Percentiles rank a stretch among this genome's conserved stretches.
Conservation (phyloP, 1,284 basidiomycete species). For the Psilocybe mexicana region DNA sequence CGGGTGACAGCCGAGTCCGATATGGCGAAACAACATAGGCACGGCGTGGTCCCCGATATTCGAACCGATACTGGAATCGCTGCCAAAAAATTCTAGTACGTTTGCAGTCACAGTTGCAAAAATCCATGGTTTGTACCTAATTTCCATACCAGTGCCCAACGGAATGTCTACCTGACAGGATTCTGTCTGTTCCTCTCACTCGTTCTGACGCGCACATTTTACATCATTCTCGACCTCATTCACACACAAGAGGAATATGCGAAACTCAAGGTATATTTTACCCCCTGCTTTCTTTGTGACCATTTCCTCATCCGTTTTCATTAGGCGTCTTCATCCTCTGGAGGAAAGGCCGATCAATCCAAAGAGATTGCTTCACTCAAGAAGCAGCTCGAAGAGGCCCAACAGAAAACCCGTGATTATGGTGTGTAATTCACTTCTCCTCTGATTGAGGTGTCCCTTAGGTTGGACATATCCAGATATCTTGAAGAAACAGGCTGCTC, state of each 20-base stretch:
- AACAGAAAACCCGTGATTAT: constrained; percentile 54
- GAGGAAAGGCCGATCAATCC: constrained; percentile 43
- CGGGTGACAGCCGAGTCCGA: constrained; percentile 80
- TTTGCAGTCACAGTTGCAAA: constrained; percentile 18
- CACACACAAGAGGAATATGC: constrained; percentile 87
- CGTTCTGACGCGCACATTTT: constrained; percentile 90
- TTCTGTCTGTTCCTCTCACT: constrained; percentile 94
- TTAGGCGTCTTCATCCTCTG: constrained; percentile 33
- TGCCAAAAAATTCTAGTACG: constrained; percentile 92
- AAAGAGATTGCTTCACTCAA: constrained; percentile 70
- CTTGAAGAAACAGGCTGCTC: constrained; percentile 80
- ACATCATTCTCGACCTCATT: constrained; percentile 89
- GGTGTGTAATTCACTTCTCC: constrained; percentile 6
- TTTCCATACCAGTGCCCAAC: constrained; percentile 58
- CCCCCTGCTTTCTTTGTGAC: constrained; percentile 1
- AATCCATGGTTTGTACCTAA: constrained; percentile 1
- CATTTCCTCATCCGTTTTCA: not conserved
- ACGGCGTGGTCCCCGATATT: constrained; percentile 57
- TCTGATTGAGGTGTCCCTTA: not conserved
- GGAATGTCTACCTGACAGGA: constrained; percentile 89
- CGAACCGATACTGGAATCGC: constrained; percentile 84
- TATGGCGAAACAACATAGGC: constrained; percentile 58
- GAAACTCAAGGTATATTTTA: constrained; percentile 66
- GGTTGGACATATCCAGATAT: constrained; percentile 47
- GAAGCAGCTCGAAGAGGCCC: constrained; percentile 44